A percentile compares a stretch with the other conserved stretches of the same genome.
These are phyloP conservation scores for Tubosaeta brunneosetosa DNA, from an alignment of 768 basidiomycete genomes.

Conservation along the genomic window DNA sequence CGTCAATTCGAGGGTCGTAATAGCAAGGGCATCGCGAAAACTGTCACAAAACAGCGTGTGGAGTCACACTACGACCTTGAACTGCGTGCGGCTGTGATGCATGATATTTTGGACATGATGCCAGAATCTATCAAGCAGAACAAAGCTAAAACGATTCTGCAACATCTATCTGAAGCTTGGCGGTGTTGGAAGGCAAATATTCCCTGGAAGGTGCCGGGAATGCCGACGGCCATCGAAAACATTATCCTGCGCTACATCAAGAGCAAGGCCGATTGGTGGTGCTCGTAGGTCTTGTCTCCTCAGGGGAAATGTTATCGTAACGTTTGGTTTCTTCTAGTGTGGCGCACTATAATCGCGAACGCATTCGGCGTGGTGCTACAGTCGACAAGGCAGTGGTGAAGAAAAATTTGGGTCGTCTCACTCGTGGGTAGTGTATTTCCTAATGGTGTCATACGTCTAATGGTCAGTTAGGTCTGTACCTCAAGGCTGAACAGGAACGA, in stretches of 20 bases:
- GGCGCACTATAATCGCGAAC: constrained; percentile 96
- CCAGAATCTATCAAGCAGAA: constrained; percentile 99
- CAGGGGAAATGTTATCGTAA: not conserved
- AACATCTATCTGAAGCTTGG: constrained; percentile 98
- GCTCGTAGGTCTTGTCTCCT: constrained; percentile 51
- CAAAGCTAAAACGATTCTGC: constrained; percentile 98
- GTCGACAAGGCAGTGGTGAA: constrained; percentile 99
- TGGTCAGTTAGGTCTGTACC: constrained; percentile 62
- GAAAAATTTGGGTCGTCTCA: constrained; percentile 97
- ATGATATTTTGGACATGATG: constrained; percentile 99
- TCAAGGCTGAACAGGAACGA: constrained; percentile 98
- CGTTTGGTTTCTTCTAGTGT: constrained; percentile 44
- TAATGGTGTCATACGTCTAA: not conserved
- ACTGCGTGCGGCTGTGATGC: constrained; percentile 97
- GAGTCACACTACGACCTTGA: constrained; percentile 99
- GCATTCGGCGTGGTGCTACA: constrained; percentile 94
- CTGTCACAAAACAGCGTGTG: constrained; percentile 98
- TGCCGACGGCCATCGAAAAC: constrained; percentile 99
- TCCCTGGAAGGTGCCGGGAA: constrained; percentile 99
- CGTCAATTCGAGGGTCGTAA: constrained; percentile 99
- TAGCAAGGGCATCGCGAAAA: constrained; percentile 94
- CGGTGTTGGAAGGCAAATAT: constrained; percentile 97
- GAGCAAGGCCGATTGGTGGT: constrained; percentile 99
- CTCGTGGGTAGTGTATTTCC: constrained; percentile 51
- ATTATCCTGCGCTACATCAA: constrained; percentile 99